Evolutionary conservation across 768 basidiomycete genomes (phyloP).

Genomic region (Symmetrospora coprosmae): DNA sequence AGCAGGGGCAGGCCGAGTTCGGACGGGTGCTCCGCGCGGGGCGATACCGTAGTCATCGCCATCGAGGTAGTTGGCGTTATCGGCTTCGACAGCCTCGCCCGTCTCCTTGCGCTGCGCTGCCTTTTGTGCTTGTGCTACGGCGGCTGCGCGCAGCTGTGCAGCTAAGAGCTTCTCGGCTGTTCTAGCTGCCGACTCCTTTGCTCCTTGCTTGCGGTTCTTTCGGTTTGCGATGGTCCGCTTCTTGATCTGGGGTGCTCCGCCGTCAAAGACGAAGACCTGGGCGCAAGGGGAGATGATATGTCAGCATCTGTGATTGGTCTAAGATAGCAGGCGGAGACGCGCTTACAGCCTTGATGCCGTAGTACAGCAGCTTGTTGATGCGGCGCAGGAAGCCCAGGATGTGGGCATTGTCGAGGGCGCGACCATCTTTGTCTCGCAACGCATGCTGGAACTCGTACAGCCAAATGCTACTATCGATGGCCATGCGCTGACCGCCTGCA

Average conservation of each 20-base stretch:
- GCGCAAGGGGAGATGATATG: background rate
- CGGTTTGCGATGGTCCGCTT: slow-evolving; percentile 78
- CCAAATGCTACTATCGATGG: slow-evolving; percentile 99
- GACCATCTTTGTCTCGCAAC: slow-evolving; percentile 83
- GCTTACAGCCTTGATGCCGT: slow-evolving; percentile 83
- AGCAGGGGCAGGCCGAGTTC: slow-evolving; percentile 41
- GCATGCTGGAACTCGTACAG: slow-evolving; percentile 99
- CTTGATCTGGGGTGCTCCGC: slow-evolving; percentile 83
- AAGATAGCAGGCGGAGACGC: too few relatives aligned
- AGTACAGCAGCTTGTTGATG: slow-evolving; percentile 86
- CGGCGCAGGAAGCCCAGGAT: slow-evolving; percentile 71
- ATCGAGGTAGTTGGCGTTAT: slow-evolving; percentile 72
- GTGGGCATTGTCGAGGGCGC: slow-evolving; percentile 78
- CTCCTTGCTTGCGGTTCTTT: slow-evolving; percentile 79
- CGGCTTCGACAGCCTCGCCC: slow-evolving; percentile 47
- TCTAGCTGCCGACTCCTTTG: slow-evolving; percentile 66
- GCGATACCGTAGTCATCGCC: slow-evolving; percentile 47
- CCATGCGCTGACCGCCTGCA: slow-evolving; percentile 86
- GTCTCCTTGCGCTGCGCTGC: slow-evolving; percentile 41
- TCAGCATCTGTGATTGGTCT: background rate
- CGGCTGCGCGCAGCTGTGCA: slow-evolving; percentile 80
- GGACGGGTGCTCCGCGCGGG: slow-evolving; percentile 44
- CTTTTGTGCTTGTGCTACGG: slow-evolving; percentile 49
- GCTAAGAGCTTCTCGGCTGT: slow-evolving; percentile 83
- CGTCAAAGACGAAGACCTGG: slow-evolving; percentile 83